Evolutionary conservation across 192 early-diverging fungal genomes (phyloP).

Genomic region (Piromyces sp.): DNA sequence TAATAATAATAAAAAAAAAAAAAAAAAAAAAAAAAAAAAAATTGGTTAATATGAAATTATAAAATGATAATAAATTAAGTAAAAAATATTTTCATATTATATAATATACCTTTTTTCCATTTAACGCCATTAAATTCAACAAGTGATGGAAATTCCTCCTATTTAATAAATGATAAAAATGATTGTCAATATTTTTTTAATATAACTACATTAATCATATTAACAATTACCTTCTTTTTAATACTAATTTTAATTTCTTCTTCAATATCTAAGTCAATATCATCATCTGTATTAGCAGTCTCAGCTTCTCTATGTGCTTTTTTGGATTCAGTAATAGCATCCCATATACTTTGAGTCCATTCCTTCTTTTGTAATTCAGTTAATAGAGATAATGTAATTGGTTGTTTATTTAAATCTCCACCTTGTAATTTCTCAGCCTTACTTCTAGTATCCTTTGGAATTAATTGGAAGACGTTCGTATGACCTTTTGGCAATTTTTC

Average conservation of each 20-base stretch:
- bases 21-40: no score
- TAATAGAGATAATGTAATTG: not conserved
- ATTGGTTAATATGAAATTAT: no score
- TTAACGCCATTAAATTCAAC: not conserved
- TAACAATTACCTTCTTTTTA: not conserved
- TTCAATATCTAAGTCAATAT: not conserved
- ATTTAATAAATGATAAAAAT: not conserved
- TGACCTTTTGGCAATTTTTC: constrained; percentile 10
- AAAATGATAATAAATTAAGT: no score
- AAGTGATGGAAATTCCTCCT: not conserved
- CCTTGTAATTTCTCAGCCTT: not conserved
- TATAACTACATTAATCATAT: no score
- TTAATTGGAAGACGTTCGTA: constrained; percentile 9
- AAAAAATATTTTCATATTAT: no score
- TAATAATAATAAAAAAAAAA: no score
- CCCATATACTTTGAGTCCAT: not conserved
- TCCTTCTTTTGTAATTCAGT: not conserved
- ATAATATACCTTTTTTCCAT: not conserved
- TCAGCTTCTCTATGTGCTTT: not conserved
- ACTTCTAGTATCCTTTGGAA: not conserved
- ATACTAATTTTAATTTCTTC: not conserved
- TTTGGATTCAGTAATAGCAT: not conserved
- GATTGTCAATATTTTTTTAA: not conserved
- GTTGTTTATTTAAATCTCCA: not conserved
- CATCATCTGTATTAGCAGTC: not conserved